Conservation (phyloP, 176 grass and related monocot species). For the Rhipidocladum racemiflorum region DNA sequence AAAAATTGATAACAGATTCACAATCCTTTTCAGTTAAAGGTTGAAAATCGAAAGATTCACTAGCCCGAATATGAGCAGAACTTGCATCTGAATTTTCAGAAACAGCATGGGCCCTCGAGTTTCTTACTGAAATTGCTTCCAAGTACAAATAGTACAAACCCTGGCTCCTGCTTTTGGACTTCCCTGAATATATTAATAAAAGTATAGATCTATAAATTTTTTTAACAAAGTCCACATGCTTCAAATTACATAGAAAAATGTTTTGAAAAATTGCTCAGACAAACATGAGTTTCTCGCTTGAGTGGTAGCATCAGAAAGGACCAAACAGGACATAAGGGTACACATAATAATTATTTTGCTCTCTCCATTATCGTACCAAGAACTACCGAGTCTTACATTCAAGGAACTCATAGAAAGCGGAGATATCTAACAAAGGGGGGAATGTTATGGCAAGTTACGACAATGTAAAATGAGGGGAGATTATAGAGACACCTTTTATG, state of each 20-base stretch:
- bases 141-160: slow-evolving; percentile 86
- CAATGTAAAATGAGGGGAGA: not conserved
- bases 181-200: slow-evolving; percentile 55
- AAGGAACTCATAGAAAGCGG: slow-evolving; percentile 4
- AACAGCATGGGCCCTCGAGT: slow-evolving; percentile 46
- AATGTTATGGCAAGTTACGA: not conserved
- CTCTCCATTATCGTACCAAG: not conserved
- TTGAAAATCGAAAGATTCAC: slow-evolving; percentile 43
- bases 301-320: slow-evolving; percentile 14
- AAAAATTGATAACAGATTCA: slow-evolving; percentile 47
- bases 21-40: slow-evolving; percentile 37
- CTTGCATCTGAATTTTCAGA: slow-evolving; percentile 45
- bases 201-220: not conserved
- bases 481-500: not conserved
- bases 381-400: slow-evolving; percentile 10
- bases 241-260: not conserved
- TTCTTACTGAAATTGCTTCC: slow-evolving; percentile 82
- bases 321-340: slow-evolving; percentile 15
- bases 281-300: not conserved
- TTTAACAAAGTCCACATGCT: not conserved
- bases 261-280: slow-evolving; percentile 1
- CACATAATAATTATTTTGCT: slow-evolving; percentile 1
- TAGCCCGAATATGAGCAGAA: slow-evolving; percentile 32
- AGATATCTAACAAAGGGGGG: not conserved
- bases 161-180: slow-evolving; percentile 61